These are phyloP conservation scores for Fusarium transvaalense DNA, from an alignment of 2,329 filamentous ascomycete genomes.

Conservation along the genomic window DNA sequence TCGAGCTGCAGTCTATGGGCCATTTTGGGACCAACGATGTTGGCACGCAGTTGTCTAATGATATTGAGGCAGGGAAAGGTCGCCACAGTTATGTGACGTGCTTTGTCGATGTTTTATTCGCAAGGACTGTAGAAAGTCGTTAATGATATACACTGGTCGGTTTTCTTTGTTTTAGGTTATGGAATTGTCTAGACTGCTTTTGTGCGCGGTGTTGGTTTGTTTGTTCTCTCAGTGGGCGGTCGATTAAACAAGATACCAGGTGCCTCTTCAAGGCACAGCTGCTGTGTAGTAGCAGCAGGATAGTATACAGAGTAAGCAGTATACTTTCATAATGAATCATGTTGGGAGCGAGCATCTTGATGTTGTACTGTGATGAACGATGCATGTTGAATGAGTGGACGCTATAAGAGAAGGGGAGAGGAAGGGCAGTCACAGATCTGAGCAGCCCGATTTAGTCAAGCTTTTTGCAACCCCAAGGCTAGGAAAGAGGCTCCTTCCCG, in stretches of 20 bases:
- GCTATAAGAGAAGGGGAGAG: neutral
- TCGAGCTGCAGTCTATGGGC: constrained; percentile 45
- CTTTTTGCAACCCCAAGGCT: too few relatives aligned
- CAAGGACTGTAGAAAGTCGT: constrained; percentile 45
- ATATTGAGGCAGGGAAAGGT: constrained; percentile 30
- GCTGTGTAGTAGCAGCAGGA: neutral
- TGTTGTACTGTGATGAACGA: neutral
- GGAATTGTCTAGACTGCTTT: neutral
- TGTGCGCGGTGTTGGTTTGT: neutral
- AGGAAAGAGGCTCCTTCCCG: too few relatives aligned
- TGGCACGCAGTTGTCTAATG: constrained; percentile 29
- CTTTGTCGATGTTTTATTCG: constrained; percentile 46
- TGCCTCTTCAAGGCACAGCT: neutral
- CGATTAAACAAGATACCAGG: neutral
- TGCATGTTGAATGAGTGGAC: neutral
- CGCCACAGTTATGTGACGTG: constrained; percentile 31
- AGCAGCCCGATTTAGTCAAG: too few relatives aligned
- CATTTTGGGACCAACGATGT: constrained; percentile 44
- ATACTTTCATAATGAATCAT: neutral
- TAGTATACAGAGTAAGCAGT: neutral
- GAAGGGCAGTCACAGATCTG: too few relatives aligned
- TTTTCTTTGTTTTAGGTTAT: neutral
- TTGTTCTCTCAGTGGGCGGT: neutral
- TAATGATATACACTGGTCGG: neutral
- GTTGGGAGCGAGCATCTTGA: neutral